Percentiles rank a stretch among this genome's conserved stretches.
phyloP scores from a whole-genome alignment of 2,329 filamentous ascomycete species.

The Tolypocladium amazonense region DNA sequence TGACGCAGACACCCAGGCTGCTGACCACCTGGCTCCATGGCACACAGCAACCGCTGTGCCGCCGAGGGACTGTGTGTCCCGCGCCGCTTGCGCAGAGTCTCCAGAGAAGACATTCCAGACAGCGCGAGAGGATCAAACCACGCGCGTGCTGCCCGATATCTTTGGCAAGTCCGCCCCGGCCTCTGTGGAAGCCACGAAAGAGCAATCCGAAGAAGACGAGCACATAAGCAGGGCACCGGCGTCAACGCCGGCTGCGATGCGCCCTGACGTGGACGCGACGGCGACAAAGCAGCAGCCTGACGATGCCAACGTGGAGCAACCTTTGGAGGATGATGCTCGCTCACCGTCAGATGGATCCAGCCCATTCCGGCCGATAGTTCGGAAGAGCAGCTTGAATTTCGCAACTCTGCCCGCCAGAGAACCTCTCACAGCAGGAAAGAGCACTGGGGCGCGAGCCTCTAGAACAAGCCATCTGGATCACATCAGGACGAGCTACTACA shows the following conservation, averaged over 20 bases:
- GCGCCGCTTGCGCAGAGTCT: slow-evolving; percentile 17
- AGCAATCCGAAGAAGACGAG: not conserved
- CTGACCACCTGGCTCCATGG: slow-evolving; percentile 9
- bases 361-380: slow-evolving; percentile 63
- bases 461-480: slow-evolving; percentile 71
- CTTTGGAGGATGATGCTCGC: slow-evolving; percentile 37
- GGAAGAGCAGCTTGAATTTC: slow-evolving; percentile 94
- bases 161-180: not conserved
- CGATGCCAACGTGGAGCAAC: not conserved
- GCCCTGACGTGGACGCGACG: not conserved
- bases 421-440: slow-evolving; percentile 75
- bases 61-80: slow-evolving; percentile 12
- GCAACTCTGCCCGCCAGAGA: slow-evolving; percentile 86
- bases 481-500: slow-evolving; percentile 62
- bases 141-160: slow-evolving; percentile 8
- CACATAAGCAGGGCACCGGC: not conserved
- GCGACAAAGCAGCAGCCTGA: not conserved
- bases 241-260: not conserved
- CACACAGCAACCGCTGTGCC: slow-evolving; percentile 8
- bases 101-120: slow-evolving; percentile 30
- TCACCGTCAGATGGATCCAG: slow-evolving; percentile 63
- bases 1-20: slow-evolving; percentile 8
- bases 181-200: not conserved
- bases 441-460: slow-evolving; percentile 61
- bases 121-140: slow-evolving; percentile 33